A percentile compares a stretch with the other conserved stretches of the same genome.
Conservation (phyloP, 1,284 basidiomycete genomes). For the Butyriboletus appendiculatus region DNA sequence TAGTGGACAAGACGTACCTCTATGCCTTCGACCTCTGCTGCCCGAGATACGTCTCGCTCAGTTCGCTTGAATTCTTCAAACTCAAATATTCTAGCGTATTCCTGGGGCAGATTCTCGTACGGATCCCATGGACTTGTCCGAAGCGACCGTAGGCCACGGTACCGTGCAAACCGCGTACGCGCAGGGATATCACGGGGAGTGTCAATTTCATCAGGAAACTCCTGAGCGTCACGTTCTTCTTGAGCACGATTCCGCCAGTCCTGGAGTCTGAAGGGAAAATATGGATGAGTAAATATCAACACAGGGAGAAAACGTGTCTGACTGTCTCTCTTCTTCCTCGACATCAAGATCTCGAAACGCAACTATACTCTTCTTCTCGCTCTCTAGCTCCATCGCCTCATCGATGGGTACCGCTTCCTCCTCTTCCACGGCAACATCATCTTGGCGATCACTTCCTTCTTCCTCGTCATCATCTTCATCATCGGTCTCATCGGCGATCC, state of each 20-base stretch:
- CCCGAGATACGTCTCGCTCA: constrained; percentile 70
- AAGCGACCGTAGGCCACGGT: constrained; percentile 90
- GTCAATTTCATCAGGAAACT: constrained; percentile 98
- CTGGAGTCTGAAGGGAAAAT: constrained; percentile 50
- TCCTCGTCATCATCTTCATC: constrained; percentile 54
- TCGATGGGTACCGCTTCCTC: constrained; percentile 45
- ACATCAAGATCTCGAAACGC: constrained; percentile 77
- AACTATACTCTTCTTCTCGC: constrained; percentile 46
- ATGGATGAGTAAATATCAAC: constrained; percentile 7
- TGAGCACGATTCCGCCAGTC: constrained; percentile 67
- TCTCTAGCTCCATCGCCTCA: constrained; percentile 65
- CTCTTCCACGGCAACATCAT: constrained; percentile 46
- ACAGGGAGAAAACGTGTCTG: constrained; percentile 33
- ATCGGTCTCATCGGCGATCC: constrained; percentile 85
- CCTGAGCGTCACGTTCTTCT: constrained; percentile 77
- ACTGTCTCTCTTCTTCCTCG: constrained; percentile 87
- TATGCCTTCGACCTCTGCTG: constrained; percentile 60
- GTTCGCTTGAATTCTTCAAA: constrained; percentile 95
- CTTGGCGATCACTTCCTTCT: constrained; percentile 20
- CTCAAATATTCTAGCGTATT: constrained; percentile 96
- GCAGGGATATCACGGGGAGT: constrained; percentile 91
- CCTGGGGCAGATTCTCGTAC: constrained; percentile 92
- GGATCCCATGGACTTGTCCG: constrained; percentile 97
- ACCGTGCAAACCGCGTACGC: constrained; percentile 87
- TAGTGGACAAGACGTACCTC: constrained; percentile 48